These are phyloP conservation scores for Salix dunnii DNA, from an alignment of 345 rosid genomes.

Conservation along the genomic window DNA sequence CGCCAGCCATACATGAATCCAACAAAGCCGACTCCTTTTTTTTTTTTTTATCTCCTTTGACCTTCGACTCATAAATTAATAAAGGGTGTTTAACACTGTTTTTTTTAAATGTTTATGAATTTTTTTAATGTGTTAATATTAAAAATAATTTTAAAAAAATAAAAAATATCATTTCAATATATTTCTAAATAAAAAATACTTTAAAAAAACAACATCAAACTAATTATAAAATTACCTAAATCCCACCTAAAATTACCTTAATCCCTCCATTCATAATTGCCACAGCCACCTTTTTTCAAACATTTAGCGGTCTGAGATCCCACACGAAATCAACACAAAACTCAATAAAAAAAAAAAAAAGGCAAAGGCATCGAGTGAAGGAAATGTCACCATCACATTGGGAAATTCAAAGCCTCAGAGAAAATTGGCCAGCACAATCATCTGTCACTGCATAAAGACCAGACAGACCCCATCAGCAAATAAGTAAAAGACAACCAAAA, in stretches of 20 bases:
- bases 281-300: neutral
- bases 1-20: no score
- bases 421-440: neutral
- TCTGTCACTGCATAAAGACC: neutral
- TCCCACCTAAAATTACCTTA: no score
- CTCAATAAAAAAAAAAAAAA: neutral
- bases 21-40: neutral
- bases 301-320: conserved; percentile 14
- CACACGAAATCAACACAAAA: conserved; percentile 5
- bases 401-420: conserved; percentile 13
- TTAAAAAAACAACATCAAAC: no score
- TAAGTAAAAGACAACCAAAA: neutral
- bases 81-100: no score
- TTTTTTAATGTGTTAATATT: no score
- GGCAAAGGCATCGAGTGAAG: conserved; percentile 18
- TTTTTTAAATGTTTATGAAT: no score
- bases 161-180: no score
- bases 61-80: no score
- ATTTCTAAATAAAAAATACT: no score
- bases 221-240: no score
- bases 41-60: fast-evolving
- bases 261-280: neutral
- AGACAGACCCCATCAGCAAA: neutral
- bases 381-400: conserved; percentile 26
- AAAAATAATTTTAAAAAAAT: no score